Conservation (phyloP, 2,329 filamentous ascomycete species). For the Aureobasidium sp. region DNA sequence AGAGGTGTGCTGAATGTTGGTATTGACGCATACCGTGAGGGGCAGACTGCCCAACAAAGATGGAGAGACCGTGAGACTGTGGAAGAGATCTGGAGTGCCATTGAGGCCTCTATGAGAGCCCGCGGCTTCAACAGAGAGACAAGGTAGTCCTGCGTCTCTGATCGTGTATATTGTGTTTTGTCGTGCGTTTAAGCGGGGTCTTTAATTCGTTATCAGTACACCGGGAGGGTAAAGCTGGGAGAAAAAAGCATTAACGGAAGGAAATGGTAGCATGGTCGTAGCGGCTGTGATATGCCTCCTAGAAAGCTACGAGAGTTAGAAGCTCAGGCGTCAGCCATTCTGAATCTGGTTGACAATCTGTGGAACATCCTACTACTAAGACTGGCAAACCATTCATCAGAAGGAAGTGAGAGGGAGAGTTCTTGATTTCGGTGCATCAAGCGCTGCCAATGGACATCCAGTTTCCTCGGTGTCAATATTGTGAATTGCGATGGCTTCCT, state of each 20-base stretch:
- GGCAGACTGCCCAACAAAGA: conserved; percentile 38
- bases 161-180: not conserved
- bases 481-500: too few relatives aligned
- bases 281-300: not conserved
- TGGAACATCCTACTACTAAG: not conserved
- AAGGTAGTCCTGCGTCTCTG: not conserved
- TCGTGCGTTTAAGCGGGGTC: conserved; percentile 11
- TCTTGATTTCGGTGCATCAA: not conserved
- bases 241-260: not conserved
- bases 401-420: not conserved
- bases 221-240: not conserved
- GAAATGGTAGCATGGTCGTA: not conserved
- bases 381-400: not conserved
- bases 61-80: conserved; percentile 92
- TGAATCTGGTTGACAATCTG: not conserved
- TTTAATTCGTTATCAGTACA: not conserved
- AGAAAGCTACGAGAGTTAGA: not conserved
- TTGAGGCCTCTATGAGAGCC: conserved; percentile 80
- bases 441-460: too few relatives aligned
- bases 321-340: not conserved
- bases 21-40: conserved; percentile 73
- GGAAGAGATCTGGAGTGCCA: conserved; percentile 82
- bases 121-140: conserved; percentile 34
- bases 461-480: too few relatives aligned
- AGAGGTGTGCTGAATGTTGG: conserved; percentile 70